A percentile compares a stretch with the other conserved stretches of the same genome.
Conservation (phyloP, 352 stramenopile species). For the Phytophthora rubi region DNA sequence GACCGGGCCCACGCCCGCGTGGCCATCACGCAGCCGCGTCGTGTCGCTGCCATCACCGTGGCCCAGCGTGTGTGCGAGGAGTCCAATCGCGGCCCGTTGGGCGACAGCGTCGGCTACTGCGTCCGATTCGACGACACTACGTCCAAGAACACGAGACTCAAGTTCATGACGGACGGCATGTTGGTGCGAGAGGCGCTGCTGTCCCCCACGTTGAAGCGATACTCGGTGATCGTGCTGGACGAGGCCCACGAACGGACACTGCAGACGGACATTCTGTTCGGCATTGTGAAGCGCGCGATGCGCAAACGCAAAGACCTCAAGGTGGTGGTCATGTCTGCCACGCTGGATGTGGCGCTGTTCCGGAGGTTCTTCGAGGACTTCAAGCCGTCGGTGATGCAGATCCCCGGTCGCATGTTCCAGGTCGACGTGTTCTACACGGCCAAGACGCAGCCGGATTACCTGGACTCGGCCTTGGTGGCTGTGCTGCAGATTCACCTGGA, state of each 20-base stretch:
- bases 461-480: constrained; percentile 88
- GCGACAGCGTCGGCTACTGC: constrained; percentile 89
- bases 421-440: constrained; percentile 92
- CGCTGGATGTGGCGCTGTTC: constrained; percentile 95
- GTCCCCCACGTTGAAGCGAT: constrained; percentile 71
- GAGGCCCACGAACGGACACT: constrained; percentile 89
- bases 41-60: constrained; percentile 85
- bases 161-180: constrained; percentile 94
- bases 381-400: constrained; percentile 80
- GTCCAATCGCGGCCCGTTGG: constrained; percentile 51
- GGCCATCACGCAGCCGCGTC: constrained; percentile 84
- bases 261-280: constrained; percentile 92
- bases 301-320: constrained; percentile 88
- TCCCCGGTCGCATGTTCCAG: constrained; percentile 89
- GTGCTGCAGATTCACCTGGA: constrained; percentile 93
- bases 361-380: constrained; percentile 93
- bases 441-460: constrained; percentile 90
- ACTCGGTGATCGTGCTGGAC: constrained; percentile 88
- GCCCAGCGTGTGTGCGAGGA: constrained; percentile 84
- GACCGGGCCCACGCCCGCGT: constrained; percentile 53
- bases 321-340: constrained; percentile 99
- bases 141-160: constrained; percentile 88
- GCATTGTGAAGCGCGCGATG: constrained; percentile 88
- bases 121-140: constrained; percentile 96
- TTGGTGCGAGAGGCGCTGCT: constrained; percentile 91